These are phyloP conservation scores for Fusarium marasasianum DNA, from an alignment of 2,329 filamentous ascomycete species.

Conservation along the genomic window DNA sequence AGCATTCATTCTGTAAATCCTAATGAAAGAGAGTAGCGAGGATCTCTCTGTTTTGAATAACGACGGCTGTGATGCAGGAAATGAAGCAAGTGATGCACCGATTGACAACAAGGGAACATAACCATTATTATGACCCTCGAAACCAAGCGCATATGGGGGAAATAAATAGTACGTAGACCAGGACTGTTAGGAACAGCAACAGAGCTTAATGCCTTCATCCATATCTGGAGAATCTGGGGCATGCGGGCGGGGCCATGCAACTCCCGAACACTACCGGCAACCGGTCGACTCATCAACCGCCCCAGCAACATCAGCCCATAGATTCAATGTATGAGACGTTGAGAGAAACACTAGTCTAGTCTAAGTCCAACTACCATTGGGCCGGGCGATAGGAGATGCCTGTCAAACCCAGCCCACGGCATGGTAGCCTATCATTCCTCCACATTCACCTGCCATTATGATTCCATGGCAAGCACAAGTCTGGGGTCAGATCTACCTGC, in stretches of 20 bases:
- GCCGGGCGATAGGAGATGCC: constrained; percentile 6
- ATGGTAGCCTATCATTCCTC: constrained; percentile 3
- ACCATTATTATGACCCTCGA: not conserved
- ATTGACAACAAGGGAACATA: not conserved
- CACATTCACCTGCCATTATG: constrained; percentile 3
- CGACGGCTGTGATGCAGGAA: not conserved
- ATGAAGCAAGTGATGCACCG: not conserved
- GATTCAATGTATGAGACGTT: not conserved
- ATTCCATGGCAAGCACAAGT: constrained; percentile 12
- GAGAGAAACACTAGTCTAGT: not conserved
- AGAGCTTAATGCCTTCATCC: not conserved
- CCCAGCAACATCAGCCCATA: constrained; percentile 7
- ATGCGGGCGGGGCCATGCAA: not conserved
- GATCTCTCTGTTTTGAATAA: not conserved
- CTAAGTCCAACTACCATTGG: not conserved
- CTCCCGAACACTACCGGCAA: constrained; percentile 24
- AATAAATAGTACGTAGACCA: not conserved
- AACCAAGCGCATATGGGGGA: not conserved
- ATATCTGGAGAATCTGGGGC: constrained; percentile 26
- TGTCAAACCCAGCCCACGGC: not conserved
- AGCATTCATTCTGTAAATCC: not conserved
- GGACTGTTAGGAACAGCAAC: not conserved
- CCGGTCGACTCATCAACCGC: not conserved
- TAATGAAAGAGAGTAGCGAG: not conserved
- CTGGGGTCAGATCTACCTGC: constrained; percentile 33